Percentiles rank a stretch among this genome's conserved stretches.
phyloP scores from a whole-genome alignment of 345 rosid species.

The Hypericum perforatum region DNA sequence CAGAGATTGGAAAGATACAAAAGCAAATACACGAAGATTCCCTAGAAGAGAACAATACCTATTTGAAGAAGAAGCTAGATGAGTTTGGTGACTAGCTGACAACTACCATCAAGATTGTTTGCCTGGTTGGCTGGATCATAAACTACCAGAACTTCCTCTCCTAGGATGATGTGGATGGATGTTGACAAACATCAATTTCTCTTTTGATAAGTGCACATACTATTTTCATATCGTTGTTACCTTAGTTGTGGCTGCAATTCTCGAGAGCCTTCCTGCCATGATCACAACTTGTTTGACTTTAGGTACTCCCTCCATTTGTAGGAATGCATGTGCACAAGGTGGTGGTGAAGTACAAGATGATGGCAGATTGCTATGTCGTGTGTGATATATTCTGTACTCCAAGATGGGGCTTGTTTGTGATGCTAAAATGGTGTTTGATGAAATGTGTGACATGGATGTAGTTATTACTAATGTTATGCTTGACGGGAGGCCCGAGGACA shows the following conservation, averaged over 20 bases:
- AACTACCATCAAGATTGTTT: conserved; percentile 61
- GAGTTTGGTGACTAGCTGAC: conserved; percentile 84
- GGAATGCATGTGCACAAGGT: too few relatives aligned
- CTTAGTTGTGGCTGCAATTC: conserved; percentile 93
- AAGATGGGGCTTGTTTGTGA: too few relatives aligned
- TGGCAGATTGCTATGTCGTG: too few relatives aligned
- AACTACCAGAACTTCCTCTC: conserved; percentile 81
- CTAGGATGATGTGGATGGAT: conserved; percentile 88
- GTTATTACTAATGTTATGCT: too few relatives aligned
- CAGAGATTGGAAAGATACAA: conserved; percentile 89
- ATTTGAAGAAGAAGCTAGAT: conserved; percentile 82
- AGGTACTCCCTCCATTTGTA: too few relatives aligned
- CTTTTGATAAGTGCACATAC: conserved; percentile 94
- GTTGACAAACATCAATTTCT: conserved; percentile 79
- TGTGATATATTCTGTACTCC: too few relatives aligned
- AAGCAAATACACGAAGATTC: conserved; percentile 91
- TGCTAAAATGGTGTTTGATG: too few relatives aligned
- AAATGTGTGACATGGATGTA: too few relatives aligned
- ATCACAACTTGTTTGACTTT: conserved; percentile 92
- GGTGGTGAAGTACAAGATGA: too few relatives aligned
- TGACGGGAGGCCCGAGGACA: too few relatives aligned
- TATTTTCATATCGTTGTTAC: conserved; percentile 98
- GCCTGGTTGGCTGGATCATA: conserved; percentile 88
- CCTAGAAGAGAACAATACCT: conserved; percentile 78
- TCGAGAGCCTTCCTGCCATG: conserved; percentile 93